These are phyloP conservation scores for Lactarius akahatsu DNA, from an alignment of 768 basidiomycete species.

Conservation along the genomic window DNA sequence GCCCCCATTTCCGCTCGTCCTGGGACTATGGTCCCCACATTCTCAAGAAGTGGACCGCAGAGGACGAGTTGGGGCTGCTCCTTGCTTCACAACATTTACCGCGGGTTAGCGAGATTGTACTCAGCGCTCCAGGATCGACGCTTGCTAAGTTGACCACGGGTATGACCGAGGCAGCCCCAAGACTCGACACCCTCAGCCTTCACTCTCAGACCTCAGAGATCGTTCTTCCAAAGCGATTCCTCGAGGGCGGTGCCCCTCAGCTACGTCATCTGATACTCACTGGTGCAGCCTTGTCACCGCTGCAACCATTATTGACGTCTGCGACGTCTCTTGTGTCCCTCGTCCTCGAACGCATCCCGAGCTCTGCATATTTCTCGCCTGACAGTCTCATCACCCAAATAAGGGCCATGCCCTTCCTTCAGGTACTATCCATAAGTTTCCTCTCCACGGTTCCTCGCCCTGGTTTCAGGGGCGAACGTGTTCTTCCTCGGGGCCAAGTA, in stretches of 20 bases:
- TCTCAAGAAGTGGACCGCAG: conserved; percentile 12
- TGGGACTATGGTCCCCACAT: conserved; percentile 18
- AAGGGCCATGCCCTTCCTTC: conserved; percentile 13
- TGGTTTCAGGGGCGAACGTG: conserved; percentile 7
- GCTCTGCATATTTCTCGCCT: conserved; percentile 16
- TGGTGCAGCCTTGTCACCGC: conserved; percentile 10
- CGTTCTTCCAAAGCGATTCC: conserved; percentile 16
- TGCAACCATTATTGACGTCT: conserved; percentile 10
- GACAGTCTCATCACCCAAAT: conserved; percentile 11
- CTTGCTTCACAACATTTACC: conserved; percentile 9
- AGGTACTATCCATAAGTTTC: conserved; percentile 16
- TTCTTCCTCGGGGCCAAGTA: conserved; percentile 1
- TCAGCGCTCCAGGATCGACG: conserved; percentile 15
- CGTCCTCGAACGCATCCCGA: conserved; percentile 23
- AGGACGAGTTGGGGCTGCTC: conserved; percentile 2
- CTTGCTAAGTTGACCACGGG: neutral
- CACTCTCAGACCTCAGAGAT: conserved; percentile 18
- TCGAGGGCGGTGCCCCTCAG: conserved; percentile 13
- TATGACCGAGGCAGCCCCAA: conserved; percentile 15
- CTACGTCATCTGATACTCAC: conserved; percentile 14
- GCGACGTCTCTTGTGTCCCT: conserved; percentile 19
- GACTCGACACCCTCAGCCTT: conserved; percentile 14
- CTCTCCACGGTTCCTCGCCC: conserved; percentile 18
- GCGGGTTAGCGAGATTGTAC: conserved; percentile 7
- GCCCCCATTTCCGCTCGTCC: conserved; percentile 13